Evolutionary conservation across 805 yeast species (phyloP).

Genomic region (Pichia nanzhaoensis): DNA sequence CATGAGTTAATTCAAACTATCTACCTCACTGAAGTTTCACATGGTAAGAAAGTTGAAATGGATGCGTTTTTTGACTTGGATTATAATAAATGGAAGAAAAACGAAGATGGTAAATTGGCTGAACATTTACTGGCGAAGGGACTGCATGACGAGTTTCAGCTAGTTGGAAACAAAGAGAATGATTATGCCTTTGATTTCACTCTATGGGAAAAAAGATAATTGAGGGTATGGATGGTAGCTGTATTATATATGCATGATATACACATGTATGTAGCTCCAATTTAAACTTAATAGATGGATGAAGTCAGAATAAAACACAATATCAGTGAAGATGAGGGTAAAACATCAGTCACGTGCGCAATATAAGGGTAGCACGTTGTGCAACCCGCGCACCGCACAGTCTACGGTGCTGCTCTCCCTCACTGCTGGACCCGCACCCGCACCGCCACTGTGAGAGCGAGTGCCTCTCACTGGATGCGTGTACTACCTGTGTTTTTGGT

Average conservation of each 20-base stretch:
- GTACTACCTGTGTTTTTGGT: background rate
- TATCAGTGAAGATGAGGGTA: too few species aligned
- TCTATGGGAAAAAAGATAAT: constrained; percentile 39
- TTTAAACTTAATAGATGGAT: too few species aligned
- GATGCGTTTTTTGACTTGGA: constrained; percentile 61
- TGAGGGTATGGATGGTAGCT: too few species aligned
- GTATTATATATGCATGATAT: too few species aligned
- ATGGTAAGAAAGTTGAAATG: constrained; percentile 39
- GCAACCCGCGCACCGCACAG: constrained; percentile 12
- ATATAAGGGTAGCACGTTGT: background rate
- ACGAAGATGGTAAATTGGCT: constrained; percentile 31
- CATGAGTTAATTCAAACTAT: constrained; percentile 42
- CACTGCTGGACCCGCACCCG: too few species aligned
- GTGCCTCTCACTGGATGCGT: background rate
- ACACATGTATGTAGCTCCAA: background rate
- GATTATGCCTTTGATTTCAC: constrained; percentile 55
- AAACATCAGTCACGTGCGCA: constrained; percentile 9
- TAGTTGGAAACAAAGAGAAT: constrained; percentile 28
- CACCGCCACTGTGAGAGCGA: background rate
- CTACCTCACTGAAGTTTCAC: constrained; percentile 61
- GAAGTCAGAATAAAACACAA: too few species aligned
- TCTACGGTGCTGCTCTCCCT: too few species aligned
- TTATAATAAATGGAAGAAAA: constrained; percentile 32
- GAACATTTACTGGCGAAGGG: constrained; percentile 35
- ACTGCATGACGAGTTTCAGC: constrained; percentile 22